phyloP scores from a whole-genome alignment of 805 yeast species.

The Zygosaccharomyces lentus region DNA sequence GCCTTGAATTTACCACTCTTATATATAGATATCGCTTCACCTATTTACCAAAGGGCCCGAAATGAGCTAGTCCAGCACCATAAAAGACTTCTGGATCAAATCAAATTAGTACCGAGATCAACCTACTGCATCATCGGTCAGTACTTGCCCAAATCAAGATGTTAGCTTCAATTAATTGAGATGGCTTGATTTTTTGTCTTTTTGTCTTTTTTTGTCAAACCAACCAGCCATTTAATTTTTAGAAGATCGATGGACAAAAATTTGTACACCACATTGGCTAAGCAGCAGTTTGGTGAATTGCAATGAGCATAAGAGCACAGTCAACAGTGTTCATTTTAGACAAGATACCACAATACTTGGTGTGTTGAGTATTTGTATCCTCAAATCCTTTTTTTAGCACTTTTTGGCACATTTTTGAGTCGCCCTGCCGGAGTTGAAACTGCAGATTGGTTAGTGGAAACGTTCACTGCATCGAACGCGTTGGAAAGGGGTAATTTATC shows the following conservation, averaged over 20 bases:
- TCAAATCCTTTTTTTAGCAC: too few species aligned
- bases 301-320: background rate
- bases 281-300: background rate
- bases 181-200: constrained; percentile 1
- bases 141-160: background rate
- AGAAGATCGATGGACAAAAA: background rate
- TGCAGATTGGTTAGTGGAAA: too few species aligned
- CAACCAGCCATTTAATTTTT: constrained; percentile 4
- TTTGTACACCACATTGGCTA: background rate
- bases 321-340: too few species aligned
- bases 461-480: too few species aligned
- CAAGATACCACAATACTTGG: too few species aligned
- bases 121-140: background rate
- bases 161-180: background rate
- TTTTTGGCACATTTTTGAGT: too few species aligned
- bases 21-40: constrained; percentile 2
- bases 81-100: background rate
- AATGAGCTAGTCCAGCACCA: constrained; percentile 3
- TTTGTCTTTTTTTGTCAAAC: background rate
- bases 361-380: too few species aligned
- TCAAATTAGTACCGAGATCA: background rate
- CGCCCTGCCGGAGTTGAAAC: too few species aligned
- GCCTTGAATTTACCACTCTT: background rate
- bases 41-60: background rate
- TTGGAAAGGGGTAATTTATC: too few species aligned